Evolutionary conservation across 1,284 basidiomycete genomes (phyloP), one percentile per base, ranked within the genome.

Genomic region (Boletellus deceptivus): DNA sequence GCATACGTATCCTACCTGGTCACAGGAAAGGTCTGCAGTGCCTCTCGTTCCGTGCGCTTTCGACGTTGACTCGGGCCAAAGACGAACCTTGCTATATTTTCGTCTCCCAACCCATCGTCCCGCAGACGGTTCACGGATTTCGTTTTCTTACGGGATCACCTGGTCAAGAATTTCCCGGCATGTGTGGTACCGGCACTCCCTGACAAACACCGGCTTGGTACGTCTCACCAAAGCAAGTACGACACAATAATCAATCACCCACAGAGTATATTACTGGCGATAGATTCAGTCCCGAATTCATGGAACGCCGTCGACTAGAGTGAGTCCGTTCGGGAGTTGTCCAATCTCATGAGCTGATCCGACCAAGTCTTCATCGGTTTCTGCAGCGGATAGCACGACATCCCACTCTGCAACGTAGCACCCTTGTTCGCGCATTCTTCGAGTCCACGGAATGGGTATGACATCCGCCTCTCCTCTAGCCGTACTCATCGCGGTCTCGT

Each of bases 241-340:
- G 35, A 37, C 16, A 34, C 42, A 49, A 43, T 51, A 24, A 49
- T 54, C 50, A 50, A 27, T 40, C 41, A 36, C 31, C 35, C 20
- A 49, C 66, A 95, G 94, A 97, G 70, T 99, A 99, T 68, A 82
- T 99, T 53, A 98, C 95, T 27, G 95, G 96, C 17, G 96, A 99
- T 70, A 80, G 97, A 51, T 99, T 99, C 72, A 93, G 93, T 59
- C 83, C 88, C 6, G 97, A 98, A 63, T 99, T 99, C 62, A 91
- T 99, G 76, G 95, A 98, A 68, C 82, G 89, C 49, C 79, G 96
- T 58, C 81, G 92, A 56, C 74, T 86, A 58, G 95, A 98, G 94
- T 97, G 68, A 44, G 56, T 53, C 55, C 49, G 36, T 48, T 34
- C 39, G 46, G 43, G 52, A 33, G 14, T 36, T 50, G 36, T 45